A percentile compares a stretch with the other conserved stretches of the same genome.
Evolutionary conservation across 140 eudicot genomes (phyloP).

Genomic region (Oenanthe javanica): DNA sequence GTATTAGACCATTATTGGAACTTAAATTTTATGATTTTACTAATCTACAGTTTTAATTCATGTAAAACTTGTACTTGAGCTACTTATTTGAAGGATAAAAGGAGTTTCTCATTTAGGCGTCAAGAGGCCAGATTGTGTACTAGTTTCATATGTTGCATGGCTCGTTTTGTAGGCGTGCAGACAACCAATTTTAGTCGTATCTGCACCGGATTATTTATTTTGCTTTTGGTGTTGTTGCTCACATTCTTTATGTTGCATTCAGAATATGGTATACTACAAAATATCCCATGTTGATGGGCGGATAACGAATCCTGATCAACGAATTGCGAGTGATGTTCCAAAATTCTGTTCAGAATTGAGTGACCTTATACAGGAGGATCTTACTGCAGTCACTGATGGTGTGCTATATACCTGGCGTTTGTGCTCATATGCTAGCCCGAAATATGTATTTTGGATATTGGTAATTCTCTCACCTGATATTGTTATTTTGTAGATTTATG

Average conservation of each 20-base stretch:
- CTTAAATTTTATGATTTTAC: neutral
- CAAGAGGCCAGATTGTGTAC: neutral
- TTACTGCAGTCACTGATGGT: conserved; percentile 89
- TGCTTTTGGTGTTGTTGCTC: conserved; percentile 7
- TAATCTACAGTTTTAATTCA: neutral
- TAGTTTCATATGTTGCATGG: neutral
- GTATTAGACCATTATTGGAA: neutral
- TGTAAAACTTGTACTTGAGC: neutral
- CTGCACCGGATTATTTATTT: neutral
- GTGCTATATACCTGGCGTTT: conserved; percentile 92
- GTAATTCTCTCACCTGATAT: conserved; percentile 31
- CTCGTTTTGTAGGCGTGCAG: neutral
- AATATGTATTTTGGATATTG: conserved; percentile 92
- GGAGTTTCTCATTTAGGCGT: neutral
- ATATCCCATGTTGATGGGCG: conserved; percentile 98
- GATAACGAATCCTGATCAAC: conserved; percentile 86
- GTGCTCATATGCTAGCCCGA: conserved; percentile 98
- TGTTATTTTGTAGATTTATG: conserved; percentile 8
- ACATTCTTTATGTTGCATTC: conserved; percentile 28
- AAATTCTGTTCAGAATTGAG: conserved; percentile 89
- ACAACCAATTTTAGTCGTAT: neutral
- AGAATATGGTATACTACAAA: conserved; percentile 98
- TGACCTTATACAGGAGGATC: conserved; percentile 99
- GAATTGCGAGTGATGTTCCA: conserved; percentile 98
- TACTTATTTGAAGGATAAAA: neutral